These are phyloP conservation scores for Sporothrix brunneoviolacea DNA, from an alignment of 2,329 filamentous ascomycete genomes.

Conservation along the genomic window DNA sequence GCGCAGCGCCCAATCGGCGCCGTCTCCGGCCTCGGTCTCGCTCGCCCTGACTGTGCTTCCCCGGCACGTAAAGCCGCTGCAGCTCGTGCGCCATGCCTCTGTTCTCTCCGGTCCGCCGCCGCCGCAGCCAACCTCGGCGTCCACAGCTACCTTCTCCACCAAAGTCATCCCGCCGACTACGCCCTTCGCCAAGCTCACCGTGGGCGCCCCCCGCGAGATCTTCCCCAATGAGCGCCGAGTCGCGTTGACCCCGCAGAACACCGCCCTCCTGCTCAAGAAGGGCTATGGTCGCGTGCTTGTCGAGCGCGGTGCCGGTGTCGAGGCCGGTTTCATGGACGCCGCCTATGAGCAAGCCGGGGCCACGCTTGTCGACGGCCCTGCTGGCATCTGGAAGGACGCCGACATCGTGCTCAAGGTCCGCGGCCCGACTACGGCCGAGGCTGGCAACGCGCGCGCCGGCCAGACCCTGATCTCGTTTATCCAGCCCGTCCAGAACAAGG, in stretches of 20 bases:
- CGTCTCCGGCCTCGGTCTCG: slow-evolving; percentile 11
- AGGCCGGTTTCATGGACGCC: slow-evolving; percentile 70
- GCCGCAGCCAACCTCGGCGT: neutral
- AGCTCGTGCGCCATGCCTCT: slow-evolving; percentile 35
- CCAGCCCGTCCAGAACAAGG: slow-evolving; percentile 73
- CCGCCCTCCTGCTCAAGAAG: slow-evolving; percentile 75
- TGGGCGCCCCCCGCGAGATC: slow-evolving; percentile 76
- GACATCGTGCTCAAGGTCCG: slow-evolving; percentile 83
- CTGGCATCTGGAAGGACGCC: slow-evolving; percentile 64
- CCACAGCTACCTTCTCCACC: slow-evolving; percentile 33
- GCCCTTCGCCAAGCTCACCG: slow-evolving; percentile 65
- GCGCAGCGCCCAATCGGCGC: neutral
- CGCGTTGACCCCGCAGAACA: slow-evolving; percentile 78
- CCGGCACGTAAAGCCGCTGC: slow-evolving; percentile 26
- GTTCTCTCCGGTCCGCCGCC: slow-evolving; percentile 24
- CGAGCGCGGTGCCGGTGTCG: slow-evolving; percentile 70
- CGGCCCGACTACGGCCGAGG: slow-evolving; percentile 63
- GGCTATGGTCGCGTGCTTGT: slow-evolving; percentile 72
- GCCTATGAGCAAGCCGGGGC: slow-evolving; percentile 75
- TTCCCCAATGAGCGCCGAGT: slow-evolving; percentile 74
- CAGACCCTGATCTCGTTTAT: slow-evolving; percentile 77
- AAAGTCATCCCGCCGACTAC: slow-evolving; percentile 37
- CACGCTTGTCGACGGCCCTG: slow-evolving; percentile 59
- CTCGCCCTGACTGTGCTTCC: slow-evolving; percentile 20
- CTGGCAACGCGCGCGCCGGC: slow-evolving; percentile 59